These are phyloP conservation scores for Tephrocybe sp. DNA, from an alignment of 768 basidiomycete genomes.

Conservation along the genomic window DNA sequence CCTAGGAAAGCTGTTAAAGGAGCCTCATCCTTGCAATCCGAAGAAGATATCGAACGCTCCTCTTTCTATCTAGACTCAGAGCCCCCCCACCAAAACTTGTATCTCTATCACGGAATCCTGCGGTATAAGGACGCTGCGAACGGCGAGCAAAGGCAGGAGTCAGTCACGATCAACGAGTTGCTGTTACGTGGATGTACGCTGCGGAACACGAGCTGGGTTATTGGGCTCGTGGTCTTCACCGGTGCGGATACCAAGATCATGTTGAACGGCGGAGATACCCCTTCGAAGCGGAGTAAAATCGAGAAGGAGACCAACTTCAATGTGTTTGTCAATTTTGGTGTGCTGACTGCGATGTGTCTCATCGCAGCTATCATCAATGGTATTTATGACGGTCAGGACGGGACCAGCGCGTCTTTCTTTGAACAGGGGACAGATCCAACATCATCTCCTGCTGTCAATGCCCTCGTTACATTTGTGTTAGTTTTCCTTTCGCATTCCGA, in stretches of 20 bases:
- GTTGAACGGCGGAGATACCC: conserved; percentile 89
- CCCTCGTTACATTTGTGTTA: conserved; percentile 88
- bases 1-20: conserved; percentile 73
- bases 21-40: conserved; percentile 71
- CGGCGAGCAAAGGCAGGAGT: conserved; percentile 57
- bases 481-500: conserved; percentile 28
- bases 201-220: conserved; percentile 89
- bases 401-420: conserved; percentile 71
- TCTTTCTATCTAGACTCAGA: conserved; percentile 91
- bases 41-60: conserved; percentile 88
- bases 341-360: conserved; percentile 76
- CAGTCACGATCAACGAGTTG: conserved; percentile 88
- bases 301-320: conserved; percentile 99
- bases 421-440: conserved; percentile 68
- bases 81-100: conserved; percentile 90
- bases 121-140: conserved; percentile 59
- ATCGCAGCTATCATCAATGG: conserved; percentile 77
- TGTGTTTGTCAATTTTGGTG: conserved; percentile 87
- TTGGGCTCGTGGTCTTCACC: conserved; percentile 92
- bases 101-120: conserved; percentile 84
- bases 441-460: conserved; percentile 60
- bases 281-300: conserved; percentile 96
- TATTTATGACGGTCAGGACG: conserved; percentile 52
- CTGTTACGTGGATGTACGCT: conserved; percentile 88
- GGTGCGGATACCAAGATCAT: conserved; percentile 92